Evolutionary conservation across 2,329 filamentous ascomycete genomes (phyloP), one percentile per base, ranked within the genome.

Genomic region (Talaromyces sp.): DNA sequence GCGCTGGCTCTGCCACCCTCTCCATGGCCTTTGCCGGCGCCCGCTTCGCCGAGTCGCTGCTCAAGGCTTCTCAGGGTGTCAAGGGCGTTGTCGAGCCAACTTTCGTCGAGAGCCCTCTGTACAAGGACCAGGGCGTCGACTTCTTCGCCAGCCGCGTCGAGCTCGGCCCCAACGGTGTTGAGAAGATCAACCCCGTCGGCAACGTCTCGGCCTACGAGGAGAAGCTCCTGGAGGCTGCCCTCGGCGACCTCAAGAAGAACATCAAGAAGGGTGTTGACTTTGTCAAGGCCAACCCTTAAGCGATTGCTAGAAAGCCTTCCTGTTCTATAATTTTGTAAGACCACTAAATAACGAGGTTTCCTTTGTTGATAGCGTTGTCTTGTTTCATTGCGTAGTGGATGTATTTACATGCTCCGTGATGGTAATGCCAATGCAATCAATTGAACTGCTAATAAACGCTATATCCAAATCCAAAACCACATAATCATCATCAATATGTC

Each of bases 21-120:
- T 97, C 92, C 82, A 99, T 99, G 93, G 93, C 93, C 74, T 93
- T 96, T 86, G 93, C 93, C 68, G 93, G 93, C 81, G 86, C 85
- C 66, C 84, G 86, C 69, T 88, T 89, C 79, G 91, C 95, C 70
- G 93, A 98, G 84, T 91, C 89, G 69, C 83, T 99, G 72, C 89
- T 99, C 81, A 93, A 91, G 80, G 95, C 95, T 71, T 82, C 89
- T 62, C 87, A 96, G 80, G 95, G 95, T 77, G 88, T 96, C 86
- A 95, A 93, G 87, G 91, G 91, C 75, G 89, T 99, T 71, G 78
- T 96, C 68, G 95, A 99, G 88, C 93, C 93, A 70, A 93, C 93
- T 65, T 99, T 96, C 73, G 93, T 99, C 74, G 92, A 99, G 81
- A 93, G 89, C 77, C 93, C 93, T 66, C 87, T 98, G 69, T 98